phyloP scores from a whole-genome alignment of 306 rosid genomes.

The Comarum palustre region DNA sequence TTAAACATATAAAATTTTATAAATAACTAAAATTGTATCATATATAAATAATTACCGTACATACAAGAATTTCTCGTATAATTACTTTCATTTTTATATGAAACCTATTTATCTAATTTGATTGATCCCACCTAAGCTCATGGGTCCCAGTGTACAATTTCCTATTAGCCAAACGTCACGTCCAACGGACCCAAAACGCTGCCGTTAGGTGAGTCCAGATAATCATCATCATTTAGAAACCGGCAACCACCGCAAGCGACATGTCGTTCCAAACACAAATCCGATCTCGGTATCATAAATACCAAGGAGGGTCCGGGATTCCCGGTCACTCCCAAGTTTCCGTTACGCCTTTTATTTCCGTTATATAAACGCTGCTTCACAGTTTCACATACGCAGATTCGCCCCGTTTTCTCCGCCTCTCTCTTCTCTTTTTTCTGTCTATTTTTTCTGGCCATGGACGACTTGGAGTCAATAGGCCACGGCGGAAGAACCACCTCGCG shows the following conservation, averaged over 20 bases:
- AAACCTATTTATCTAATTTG: too few relatives aligned
- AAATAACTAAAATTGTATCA: too few relatives aligned
- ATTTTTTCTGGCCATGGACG: conserved; percentile 14
- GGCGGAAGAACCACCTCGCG: conserved; percentile 35
- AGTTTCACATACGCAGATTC: not conserved
- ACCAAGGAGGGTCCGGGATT: conserved; percentile 17
- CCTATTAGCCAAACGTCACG: not conserved
- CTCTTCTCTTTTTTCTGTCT: too few relatives aligned
- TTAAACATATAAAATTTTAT: too few relatives aligned
- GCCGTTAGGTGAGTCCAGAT: not conserved
- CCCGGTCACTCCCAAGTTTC: conserved; percentile 30
- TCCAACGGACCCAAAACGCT: conserved; percentile 2
- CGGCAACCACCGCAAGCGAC: conserved; percentile 2
- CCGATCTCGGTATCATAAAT: not conserved
- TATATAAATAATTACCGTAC: too few relatives aligned
- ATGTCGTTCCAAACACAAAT: not conserved
- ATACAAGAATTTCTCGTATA: too few relatives aligned
- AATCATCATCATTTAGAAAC: not conserved
- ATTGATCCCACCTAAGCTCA: not conserved
- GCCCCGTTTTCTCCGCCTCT: not conserved
- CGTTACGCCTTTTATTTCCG: conserved; percentile 14
- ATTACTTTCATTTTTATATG: too few relatives aligned
- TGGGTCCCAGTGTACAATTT: conserved; percentile 15
- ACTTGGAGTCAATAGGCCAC: conserved; percentile 36
- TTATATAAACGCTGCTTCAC: not conserved